Evolutionary conservation across 257 asterid species (phyloP), one percentile per base, ranked within the genome.

Genomic region (Nicotiana tomentosiformis): DNA sequence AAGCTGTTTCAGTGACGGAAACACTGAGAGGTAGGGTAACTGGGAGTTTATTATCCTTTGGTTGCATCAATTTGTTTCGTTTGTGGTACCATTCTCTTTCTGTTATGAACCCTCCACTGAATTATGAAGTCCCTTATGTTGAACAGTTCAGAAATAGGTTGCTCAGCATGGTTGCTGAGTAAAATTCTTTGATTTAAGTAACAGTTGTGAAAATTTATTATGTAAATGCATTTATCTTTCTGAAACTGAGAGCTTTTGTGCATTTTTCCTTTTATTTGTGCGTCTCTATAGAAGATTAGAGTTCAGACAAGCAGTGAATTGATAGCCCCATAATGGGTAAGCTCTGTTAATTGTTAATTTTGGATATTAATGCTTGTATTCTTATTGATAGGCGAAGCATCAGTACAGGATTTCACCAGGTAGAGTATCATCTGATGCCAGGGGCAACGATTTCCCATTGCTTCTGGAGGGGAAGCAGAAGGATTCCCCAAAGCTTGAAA

Each of bases 381-480:
- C 85, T 84, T 51, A 32, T 88, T 82, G 70, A 77, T 91, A 95
- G 99, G 97, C 91, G 89, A 93, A 92, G 89, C 89, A 89, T 87
- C 94, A 85, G 83, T 93, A 92, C 90, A 90, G 93, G 86, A 89
- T 95, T 32, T 92, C 96, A 56, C 96, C 99, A 69, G 90, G 82
- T 86, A 82, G 92, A 14, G 43, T 89, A 83, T 82, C 91, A 20
- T 82, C 84, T 37, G 72, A 68, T 81, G 61, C 77, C 51, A 74
- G 81, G 80, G 86, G 83, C 80, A 90, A 85, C 4, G 84, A 90
- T 16, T 76, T 66, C 26, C 23, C 80, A 78, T 68, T 82, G 78
- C 83, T 83, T 67, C 82, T 85, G 78, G 89, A 84, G 82, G 10
- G 11, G 51, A 43, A 43, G 51, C 51, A 43, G 51, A 43, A 43